Evolutionary conservation across 148 eudicot genomes (phyloP).

Genomic region (Camellia lanceoleosa): DNA sequence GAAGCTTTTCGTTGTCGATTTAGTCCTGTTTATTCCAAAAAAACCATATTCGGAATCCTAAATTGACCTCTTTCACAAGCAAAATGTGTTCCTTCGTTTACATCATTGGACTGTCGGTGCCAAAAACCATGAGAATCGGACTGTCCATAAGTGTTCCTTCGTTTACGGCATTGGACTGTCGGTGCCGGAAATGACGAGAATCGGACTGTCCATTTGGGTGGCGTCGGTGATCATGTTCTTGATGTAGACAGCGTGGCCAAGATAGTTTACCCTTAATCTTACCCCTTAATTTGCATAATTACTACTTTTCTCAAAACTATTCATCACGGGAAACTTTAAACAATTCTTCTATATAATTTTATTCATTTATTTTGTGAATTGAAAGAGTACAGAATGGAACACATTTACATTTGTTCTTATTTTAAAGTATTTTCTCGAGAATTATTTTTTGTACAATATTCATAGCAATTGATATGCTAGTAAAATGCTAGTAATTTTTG

Average conservation of each 20-base stretch:
- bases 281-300: too few species aligned
- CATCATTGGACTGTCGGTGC: conserved; percentile 92
- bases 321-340: too few species aligned
- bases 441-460: too few species aligned
- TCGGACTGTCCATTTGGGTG: conserved; percentile 93
- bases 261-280: conserved; percentile 27
- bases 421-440: too few species aligned
- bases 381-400: too few species aligned
- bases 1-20: conserved; percentile 72
- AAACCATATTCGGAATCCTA: conserved; percentile 70
- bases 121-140: conserved; percentile 67
- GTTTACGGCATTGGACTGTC: conserved; percentile 96
- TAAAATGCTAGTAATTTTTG: too few species aligned
- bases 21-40: conserved; percentile 75
- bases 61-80: conserved; percentile 62
- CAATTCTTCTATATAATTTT: too few species aligned
- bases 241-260: conserved; percentile 84
- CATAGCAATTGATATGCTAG: too few species aligned
- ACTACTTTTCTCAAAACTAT: too few species aligned
- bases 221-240: conserved; percentile 89
- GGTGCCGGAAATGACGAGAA: conserved; percentile 70
- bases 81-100: conserved; percentile 85
- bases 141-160: conserved; percentile 63
- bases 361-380: too few species aligned
- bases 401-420: too few species aligned